Evolutionary conservation across 176 grass and related monocot genomes (phyloP), one percentile per base, ranked within the genome.

Genomic region (Ensete ventricosum): DNA sequence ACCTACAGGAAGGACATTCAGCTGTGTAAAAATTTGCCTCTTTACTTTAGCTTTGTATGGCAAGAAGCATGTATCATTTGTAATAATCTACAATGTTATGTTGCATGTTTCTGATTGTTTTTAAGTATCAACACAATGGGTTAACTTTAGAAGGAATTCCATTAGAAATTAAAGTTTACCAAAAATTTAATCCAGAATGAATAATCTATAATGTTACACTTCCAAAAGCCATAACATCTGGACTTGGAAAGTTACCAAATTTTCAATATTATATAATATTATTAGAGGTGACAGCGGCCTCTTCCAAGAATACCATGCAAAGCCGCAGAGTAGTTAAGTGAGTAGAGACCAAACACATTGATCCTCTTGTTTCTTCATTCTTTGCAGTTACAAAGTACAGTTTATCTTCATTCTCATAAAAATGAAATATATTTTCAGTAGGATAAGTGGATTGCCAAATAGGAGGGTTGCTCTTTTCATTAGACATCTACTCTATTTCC

Each of bases 1-100:
- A 99, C 79, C 90, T 99, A 89, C 55, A 80, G 1, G 65, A 50
- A 52, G 25, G 51, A 21, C 11, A 11, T n/a, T 51, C 34, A 70
- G 9, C 67, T 11, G 67, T 11, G 48, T 9, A 43, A 70, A 50
- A 8, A 10, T 22, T 70, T 52, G 34, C 14, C 34, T 43, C 4
- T 43, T 43, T 43, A 3, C 25, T 50, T 50, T 51, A 14, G 26
- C 26, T 29, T 69, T 52, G 9, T 20, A 5, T 51, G 19, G 29
- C 34, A 70, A 19, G 8, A 50, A 70, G 14, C 17, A 70, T 70
- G 34, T 4, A 43, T 43, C 34, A 43, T 43, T 43, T 43, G 34
- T 6, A 43, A 4, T 43, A 6, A 43, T 43, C 34, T 6, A 43
- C 4, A 4, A 43, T 43, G 34, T 43, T 43, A 43, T 43, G 34